phyloP scores from a whole-genome alignment of 306 rosid species.

The Ochetophila trinervis region DNA sequence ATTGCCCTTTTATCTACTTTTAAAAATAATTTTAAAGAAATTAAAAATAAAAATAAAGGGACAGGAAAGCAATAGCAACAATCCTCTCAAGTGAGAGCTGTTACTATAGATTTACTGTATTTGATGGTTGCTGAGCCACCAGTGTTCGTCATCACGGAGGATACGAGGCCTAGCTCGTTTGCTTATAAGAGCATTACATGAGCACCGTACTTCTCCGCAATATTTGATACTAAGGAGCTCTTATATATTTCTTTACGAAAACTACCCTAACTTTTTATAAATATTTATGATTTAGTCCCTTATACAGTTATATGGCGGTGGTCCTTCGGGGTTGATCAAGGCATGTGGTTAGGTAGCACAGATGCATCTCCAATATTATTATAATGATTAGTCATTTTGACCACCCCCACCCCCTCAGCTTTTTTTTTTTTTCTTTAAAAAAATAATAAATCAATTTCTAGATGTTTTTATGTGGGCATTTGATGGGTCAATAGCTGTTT shows the following conservation, averaged over 20 bases:
- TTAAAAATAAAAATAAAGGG: background rate
- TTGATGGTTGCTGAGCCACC: too few species aligned
- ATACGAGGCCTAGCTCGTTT: too few species aligned
- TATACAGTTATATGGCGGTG: background rate
- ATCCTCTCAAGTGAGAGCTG: background rate
- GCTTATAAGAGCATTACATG: too few species aligned
- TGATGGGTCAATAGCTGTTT: too few species aligned
- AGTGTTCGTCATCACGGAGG: too few species aligned
- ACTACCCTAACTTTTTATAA: background rate
- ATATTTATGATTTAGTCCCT: background rate
- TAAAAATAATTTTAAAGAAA: background rate
- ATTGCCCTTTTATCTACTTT: too few species aligned
- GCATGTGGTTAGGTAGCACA: constrained; percentile 6
- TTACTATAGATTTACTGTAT: background rate
- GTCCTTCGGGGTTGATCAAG: constrained; percentile 8
- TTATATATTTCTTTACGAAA: constrained; percentile 18
- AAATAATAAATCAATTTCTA: too few species aligned
- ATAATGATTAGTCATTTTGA: background rate
- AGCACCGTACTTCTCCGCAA: constrained; percentile 27
- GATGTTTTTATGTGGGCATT: too few species aligned
- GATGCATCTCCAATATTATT: background rate
- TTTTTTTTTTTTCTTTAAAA: too few species aligned
- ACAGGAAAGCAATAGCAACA: background rate
- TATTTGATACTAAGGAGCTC: constrained; percentile 26
- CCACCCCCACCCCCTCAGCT: background rate